Base-by-base conservation (phyloP, 495 filamentous ascomycete genomes). In the Xylaria castorea region DNA sequence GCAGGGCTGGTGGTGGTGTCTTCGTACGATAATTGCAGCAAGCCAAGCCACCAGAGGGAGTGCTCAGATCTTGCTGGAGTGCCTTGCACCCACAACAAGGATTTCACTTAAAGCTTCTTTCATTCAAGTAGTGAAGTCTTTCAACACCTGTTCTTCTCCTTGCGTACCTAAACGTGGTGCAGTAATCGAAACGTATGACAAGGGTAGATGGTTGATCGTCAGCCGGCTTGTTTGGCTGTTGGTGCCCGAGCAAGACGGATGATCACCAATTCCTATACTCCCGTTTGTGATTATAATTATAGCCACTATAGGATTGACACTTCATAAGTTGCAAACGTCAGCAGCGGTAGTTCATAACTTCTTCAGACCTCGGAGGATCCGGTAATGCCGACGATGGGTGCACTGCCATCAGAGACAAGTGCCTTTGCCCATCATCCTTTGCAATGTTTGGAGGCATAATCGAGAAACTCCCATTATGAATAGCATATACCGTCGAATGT, bases 161-260 rank as follows among this genome's bases (percentile, higher is more conserved):
- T 50, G 40, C 32, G n/a, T 65, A 65, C 69, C 69, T 38, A 60
- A 61, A 65, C 22, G 36, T 27, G 53, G 73, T 74, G 68, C 55
- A 51, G 66, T 60, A 61, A 74, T 64, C 58, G 73, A 58, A 75
- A 72, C 66, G 63, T 62, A 73, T 44, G 65, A 80, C 77, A 73
- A 55, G 67, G 68, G 71, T 73, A 71, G 67, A 67, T 72, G 74
- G 76, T 74, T 74, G 77, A 79, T 80, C 79, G 76, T 72, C 70
- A 75, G 78, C 74, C 75, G 77, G 76, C 76, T 65, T 77, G 79
- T 83, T 82, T 81, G 73, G 80, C 78, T 83, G 82, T 83, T 85
- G 82, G 75, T 85, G 81, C 81, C 82, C 83, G 83, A 84, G 78
- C 73, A 75, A 78, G 81, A 79, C 78, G 80, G 77, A 72, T 72